Conservation (phyloP, 495 filamentous ascomycete genomes). For the Sporormia fimetaria region DNA sequence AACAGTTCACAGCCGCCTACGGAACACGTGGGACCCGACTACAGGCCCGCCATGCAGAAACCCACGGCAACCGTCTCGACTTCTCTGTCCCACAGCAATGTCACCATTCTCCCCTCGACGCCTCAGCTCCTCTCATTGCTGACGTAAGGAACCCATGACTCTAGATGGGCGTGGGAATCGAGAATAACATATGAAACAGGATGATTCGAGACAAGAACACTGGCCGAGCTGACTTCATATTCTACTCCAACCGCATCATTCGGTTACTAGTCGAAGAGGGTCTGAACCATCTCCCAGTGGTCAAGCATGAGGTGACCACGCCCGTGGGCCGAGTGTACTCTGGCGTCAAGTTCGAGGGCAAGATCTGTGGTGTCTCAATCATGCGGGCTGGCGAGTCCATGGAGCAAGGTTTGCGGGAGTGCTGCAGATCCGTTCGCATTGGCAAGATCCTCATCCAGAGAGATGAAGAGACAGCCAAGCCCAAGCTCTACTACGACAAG, state of each 20-base stretch:
- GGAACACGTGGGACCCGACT: conserved; percentile 66
- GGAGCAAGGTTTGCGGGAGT: conserved; percentile 94
- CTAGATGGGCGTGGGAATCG: neutral
- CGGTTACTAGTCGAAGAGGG: conserved; percentile 96
- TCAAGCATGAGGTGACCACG: conserved; percentile 77
- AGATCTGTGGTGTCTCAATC: conserved; percentile 96
- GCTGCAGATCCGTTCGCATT: conserved; percentile 90
- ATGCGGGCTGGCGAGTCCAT: conserved; percentile 98
- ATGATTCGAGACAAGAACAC: conserved; percentile 92
- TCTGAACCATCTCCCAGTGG: conserved; percentile 86
- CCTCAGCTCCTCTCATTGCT: conserved; percentile 93
- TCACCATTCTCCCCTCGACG: conserved; percentile 82
- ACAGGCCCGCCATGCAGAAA: conserved; percentile 64
- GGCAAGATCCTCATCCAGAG: conserved; percentile 97
- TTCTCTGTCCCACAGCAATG: conserved; percentile 69
- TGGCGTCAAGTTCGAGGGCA: conserved; percentile 89
- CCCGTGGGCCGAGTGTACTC: conserved; percentile 82
- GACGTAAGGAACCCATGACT: conserved; percentile 54
- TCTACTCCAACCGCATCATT: conserved; percentile 98
- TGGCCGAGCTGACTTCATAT: conserved; percentile 88
- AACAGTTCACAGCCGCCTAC: conserved; percentile 43
- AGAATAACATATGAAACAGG: conserved; percentile 35
- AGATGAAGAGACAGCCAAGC: conserved; percentile 87
- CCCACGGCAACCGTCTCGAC: conserved; percentile 85
- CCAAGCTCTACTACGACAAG: conserved; percentile 93